Evolutionary conservation across 345 rosid species (phyloP).

Genomic region (Citrus mangshanensis): DNA sequence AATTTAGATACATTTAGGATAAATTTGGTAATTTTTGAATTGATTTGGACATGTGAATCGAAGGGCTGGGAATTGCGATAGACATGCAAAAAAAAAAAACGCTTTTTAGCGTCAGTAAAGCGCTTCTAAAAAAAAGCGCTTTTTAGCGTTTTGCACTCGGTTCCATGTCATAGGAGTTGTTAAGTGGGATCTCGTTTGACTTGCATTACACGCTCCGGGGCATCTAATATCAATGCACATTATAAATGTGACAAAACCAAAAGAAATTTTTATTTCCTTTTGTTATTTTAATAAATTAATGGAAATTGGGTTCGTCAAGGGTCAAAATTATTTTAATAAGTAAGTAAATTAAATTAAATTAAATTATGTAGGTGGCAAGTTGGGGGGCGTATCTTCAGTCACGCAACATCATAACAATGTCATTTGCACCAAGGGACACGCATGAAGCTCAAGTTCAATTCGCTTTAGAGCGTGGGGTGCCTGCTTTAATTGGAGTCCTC

Average conservation of each 20-base stretch:
- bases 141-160: neutral
- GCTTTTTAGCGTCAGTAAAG: neutral
- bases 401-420: slow-evolving; percentile 45
- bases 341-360: too few relatives aligned
- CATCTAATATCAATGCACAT: neutral
- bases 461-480: slow-evolving; percentile 74
- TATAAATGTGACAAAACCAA: neutral
- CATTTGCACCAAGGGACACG: slow-evolving; percentile 70
- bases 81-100: neutral
- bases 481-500: slow-evolving; percentile 58
- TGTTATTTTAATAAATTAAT: neutral
- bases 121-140: neutral
- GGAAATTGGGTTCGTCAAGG: neutral
- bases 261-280: neutral
- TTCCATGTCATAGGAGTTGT: neutral
- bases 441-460: slow-evolving; percentile 77
- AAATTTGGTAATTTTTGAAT: neutral
- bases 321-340: neutral
- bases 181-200: neutral
- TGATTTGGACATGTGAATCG: neutral
- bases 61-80: neutral
- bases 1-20: neutral
- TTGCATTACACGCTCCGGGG: neutral
- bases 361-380: slow-evolving; percentile 52
- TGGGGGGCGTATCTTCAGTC: slow-evolving; percentile 64